Conservation (phyloP, 768 basidiomycete genomes). For the Termitomyces heimii region DNA sequence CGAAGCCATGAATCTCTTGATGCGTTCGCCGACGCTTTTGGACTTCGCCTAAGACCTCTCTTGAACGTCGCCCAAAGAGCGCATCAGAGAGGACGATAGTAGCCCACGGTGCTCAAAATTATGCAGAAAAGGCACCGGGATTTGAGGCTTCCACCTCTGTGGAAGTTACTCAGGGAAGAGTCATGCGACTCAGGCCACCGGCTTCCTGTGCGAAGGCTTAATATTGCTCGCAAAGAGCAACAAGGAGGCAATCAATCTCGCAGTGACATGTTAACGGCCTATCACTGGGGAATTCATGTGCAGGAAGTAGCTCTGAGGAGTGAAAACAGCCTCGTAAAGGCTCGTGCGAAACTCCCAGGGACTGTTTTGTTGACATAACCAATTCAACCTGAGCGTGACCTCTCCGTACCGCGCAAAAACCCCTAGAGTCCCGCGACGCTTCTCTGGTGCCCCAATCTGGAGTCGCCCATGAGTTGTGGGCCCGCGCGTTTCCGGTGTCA, state of each 20-base stretch:
- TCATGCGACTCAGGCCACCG: conserved; percentile 34
- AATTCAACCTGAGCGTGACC: conserved; percentile 28
- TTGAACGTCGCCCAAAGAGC: conserved; percentile 7
- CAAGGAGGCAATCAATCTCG: conserved; percentile 3
- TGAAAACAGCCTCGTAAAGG: background rate
- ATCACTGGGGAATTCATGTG: conserved; percentile 12
- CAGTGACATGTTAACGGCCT: conserved; percentile 3
- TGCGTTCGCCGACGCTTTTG: conserved; percentile 48
- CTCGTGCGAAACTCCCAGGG: conserved; percentile 11
- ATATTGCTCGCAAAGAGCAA: conserved; percentile 7
- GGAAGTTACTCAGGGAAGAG: conserved; percentile 28
- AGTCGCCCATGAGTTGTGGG: conserved; percentile 17
- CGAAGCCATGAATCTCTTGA: conserved; percentile 50
- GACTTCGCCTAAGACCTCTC: conserved; percentile 28
- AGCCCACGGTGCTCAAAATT: conserved; percentile 50
- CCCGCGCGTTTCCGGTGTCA: conserved; percentile 43
- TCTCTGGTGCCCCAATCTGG: conserved; percentile 37
- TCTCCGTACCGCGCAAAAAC: conserved; percentile 27
- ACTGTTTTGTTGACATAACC: conserved; percentile 6
- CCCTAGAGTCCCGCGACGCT: conserved; percentile 36
- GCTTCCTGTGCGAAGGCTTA: conserved; percentile 36
- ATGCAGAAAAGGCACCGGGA: conserved; percentile 47
- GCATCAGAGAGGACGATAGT: conserved; percentile 20
- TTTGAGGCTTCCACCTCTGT: conserved; percentile 25
- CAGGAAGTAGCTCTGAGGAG: conserved; percentile 25